These are phyloP conservation scores for Durotheca rogersii DNA, from an alignment of 495 filamentous ascomycete species.

Conservation along the genomic window DNA sequence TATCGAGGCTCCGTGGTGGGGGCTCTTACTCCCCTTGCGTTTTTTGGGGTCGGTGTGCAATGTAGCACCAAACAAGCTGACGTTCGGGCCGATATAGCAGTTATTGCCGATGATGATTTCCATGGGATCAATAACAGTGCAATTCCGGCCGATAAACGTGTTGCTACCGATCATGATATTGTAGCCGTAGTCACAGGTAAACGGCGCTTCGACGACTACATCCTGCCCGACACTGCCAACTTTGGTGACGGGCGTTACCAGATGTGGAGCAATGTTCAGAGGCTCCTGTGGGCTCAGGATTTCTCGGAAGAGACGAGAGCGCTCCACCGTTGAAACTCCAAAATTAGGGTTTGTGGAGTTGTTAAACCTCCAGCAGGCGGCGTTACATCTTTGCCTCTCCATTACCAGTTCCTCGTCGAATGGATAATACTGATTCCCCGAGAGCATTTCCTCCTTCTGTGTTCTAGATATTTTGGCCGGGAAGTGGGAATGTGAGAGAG, in stretches of 20 bases:
- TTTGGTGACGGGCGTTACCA: slow-evolving; percentile 49
- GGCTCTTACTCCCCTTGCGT: slow-evolving; percentile 71
- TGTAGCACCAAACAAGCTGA: slow-evolving; percentile 78
- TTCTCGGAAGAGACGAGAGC: slow-evolving; percentile 75
- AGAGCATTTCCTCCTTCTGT: slow-evolving; percentile 94
- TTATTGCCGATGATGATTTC: slow-evolving; percentile 74
- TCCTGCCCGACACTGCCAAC: slow-evolving; percentile 71
- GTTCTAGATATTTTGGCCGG: slow-evolving; percentile 51
- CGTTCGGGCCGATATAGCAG: slow-evolving; percentile 81
- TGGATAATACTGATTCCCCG: slow-evolving; percentile 76
- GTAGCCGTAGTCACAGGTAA: slow-evolving; percentile 93
- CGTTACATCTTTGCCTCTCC: slow-evolving; percentile 84
- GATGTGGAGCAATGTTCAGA: slow-evolving; percentile 48
- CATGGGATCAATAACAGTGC: slow-evolving; percentile 79
- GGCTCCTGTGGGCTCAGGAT: slow-evolving; percentile 58
- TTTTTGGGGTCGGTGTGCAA: slow-evolving; percentile 74
- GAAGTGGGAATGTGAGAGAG: slow-evolving; percentile 54
- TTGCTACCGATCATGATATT: slow-evolving; percentile 88
- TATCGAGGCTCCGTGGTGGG: slow-evolving; percentile 69
- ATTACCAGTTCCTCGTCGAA: slow-evolving; percentile 75
- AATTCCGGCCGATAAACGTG: slow-evolving; percentile 82
- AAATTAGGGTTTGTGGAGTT: slow-evolving; percentile 77
- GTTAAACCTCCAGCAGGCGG: slow-evolving; percentile 86
- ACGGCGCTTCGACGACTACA: slow-evolving; percentile 82
- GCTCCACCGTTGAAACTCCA: slow-evolving; percentile 75